A percentile compares a stretch with the other conserved stretches of the same genome.
phyloP scores from a whole-genome alignment of 257 asterid species.

The Solanum sitiens region DNA sequence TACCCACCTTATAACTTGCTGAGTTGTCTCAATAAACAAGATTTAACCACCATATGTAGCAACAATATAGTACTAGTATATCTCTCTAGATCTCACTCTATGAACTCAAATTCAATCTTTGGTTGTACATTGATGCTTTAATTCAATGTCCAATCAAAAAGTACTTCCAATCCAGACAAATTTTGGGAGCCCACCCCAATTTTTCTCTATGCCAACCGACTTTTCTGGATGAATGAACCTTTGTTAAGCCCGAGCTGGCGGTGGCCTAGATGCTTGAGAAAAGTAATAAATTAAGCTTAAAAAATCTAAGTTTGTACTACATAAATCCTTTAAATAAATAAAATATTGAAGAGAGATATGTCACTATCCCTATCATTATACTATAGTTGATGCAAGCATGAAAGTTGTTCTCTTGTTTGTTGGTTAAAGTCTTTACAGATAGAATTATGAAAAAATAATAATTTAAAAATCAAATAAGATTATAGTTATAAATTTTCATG shows the following conservation, averaged over 20 bases:
- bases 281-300: not conserved
- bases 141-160: not conserved
- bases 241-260: conserved; percentile 16
- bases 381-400: not conserved
- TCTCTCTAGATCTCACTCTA: not conserved
- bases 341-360: not conserved
- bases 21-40: not conserved
- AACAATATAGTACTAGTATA: not conserved
- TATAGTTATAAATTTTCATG: too few species aligned
- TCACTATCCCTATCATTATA: not conserved
- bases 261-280: conserved; percentile 14
- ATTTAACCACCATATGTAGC: not conserved
- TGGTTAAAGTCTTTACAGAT: not conserved
- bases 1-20: not conserved
- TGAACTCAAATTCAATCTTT: not conserved
- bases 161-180: conserved; percentile 17
- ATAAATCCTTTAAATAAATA: not conserved
- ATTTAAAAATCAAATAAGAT: not conserved
- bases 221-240: conserved; percentile 9
- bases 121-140: not conserved
- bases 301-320: not conserved
- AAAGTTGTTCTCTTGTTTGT: not conserved
- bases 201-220: conserved; percentile 8
- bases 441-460: not conserved
- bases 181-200: not conserved